Evolutionary conservation across 2,329 filamentous ascomycete genomes (phyloP).

Genomic region (Mycocentrospora acerina): DNA sequence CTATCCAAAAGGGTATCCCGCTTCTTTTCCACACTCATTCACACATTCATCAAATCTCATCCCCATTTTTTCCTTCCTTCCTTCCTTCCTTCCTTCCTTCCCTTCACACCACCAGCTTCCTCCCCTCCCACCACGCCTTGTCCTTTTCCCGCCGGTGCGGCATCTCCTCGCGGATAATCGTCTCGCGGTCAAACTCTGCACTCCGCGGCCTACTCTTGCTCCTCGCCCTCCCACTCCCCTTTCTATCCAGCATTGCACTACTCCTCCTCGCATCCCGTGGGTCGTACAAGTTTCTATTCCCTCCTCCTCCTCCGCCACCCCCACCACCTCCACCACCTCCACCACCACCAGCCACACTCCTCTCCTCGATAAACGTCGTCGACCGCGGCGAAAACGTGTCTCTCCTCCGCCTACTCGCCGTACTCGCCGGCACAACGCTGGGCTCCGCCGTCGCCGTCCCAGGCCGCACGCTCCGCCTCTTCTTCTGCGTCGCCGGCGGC

Average conservation of each 20-base stretch:
- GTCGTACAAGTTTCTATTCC: too few species aligned
- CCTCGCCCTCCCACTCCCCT: conserved; percentile 13
- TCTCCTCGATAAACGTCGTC: conserved; percentile 19
- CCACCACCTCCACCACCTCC: conserved; percentile 4
- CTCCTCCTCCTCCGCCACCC: too few species aligned
- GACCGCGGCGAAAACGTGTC: conserved; percentile 25
- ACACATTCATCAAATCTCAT: too few species aligned
- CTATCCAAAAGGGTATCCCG: too few species aligned
- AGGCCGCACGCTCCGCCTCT: conserved; percentile 13
- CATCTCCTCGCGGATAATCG: conserved; percentile 35
- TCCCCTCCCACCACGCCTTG: conserved; percentile 39
- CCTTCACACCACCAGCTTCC: too few species aligned
- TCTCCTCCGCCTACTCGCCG: conserved; percentile 10
- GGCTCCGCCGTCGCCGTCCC: conserved; percentile 14
- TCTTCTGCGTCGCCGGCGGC: conserved; percentile 34
- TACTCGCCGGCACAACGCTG: conserved; percentile 7
- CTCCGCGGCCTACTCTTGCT: conserved; percentile 24
- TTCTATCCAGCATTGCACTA: conserved; percentile 8
- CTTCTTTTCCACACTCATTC: too few species aligned
- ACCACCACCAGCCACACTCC: background rate
- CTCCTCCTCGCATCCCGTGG: conserved; percentile 13
- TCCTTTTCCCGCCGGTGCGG: conserved; percentile 37
- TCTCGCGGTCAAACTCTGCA: conserved; percentile 32
- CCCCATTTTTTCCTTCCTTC: too few species aligned
- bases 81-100: too few species aligned